Conservation (phyloP, 2,329 filamentous ascomycete genomes). For the Cladosporium sp. region DNA sequence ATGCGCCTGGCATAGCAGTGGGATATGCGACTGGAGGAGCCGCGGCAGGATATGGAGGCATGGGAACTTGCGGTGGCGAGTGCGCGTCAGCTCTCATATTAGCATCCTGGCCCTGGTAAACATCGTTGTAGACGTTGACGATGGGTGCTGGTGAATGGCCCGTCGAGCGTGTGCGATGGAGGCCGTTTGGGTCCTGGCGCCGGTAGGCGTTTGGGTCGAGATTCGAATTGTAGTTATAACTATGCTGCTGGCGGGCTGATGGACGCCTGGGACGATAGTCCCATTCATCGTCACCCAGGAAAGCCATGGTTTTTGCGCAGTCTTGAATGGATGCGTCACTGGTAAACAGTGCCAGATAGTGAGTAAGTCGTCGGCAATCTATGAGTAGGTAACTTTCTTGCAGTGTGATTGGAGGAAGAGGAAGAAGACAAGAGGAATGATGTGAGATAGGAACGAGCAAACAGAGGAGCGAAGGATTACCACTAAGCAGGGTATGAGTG, state of each 20-base stretch:
- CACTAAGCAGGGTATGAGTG: constrained; percentile 2
- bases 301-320: constrained; percentile 2
- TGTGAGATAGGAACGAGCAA: neutral
- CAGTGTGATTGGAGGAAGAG: constrained; percentile 2
- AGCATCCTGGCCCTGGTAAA: constrained; percentile 37
- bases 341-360: neutral
- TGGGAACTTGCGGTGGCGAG: constrained; percentile 25
- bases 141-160: constrained; percentile 46
- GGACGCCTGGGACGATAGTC: constrained; percentile 7
- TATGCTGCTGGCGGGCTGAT: constrained; percentile 10
- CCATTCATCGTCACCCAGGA: constrained; percentile 15
- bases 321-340: neutral
- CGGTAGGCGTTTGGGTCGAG: constrained; percentile 13
- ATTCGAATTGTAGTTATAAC: constrained; percentile 5
- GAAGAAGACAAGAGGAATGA: neutral
- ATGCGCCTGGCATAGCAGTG: constrained; percentile 22
- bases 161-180: constrained; percentile 48
- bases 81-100: constrained; percentile 26
- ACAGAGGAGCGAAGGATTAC: constrained; percentile 8
- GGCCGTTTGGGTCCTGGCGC: constrained; percentile 19
- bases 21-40: constrained; percentile 20
- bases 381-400: neutral
- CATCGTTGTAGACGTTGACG: constrained; percentile 50
- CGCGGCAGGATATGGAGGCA: constrained; percentile 22
- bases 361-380: neutral